A percentile compares a stretch with the other conserved stretches of the same genome.
phyloP scores from a whole-genome alignment of 1,284 basidiomycete genomes.

The Papiliotrema fonsecae region DNA sequence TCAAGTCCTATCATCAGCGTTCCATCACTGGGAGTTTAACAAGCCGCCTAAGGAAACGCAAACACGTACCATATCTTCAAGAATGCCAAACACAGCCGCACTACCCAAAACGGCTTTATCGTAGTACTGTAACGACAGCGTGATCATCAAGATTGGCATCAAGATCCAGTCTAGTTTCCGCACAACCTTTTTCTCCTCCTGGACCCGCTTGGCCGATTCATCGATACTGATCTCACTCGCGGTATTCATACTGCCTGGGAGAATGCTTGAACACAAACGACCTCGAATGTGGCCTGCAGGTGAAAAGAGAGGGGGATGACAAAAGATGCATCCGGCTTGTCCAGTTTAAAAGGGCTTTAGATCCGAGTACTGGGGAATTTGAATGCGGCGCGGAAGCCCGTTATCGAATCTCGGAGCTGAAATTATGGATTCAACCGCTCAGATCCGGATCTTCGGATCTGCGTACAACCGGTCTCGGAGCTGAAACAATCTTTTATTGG shows the following conservation, averaged over 20 bases:
- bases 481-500: not conserved
- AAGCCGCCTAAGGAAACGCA: not conserved
- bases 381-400: not conserved
- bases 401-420: too few species aligned
- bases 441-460: not conserved
- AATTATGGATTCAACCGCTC: not conserved
- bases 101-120: slow-evolving; percentile 45
- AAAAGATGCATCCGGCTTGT: too few species aligned
- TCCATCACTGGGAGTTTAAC: not conserved
- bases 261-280: too few species aligned
- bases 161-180: slow-evolving; percentile 30
- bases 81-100: slow-evolving; percentile 52
- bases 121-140: slow-evolving; percentile 47
- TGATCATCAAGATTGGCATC: slow-evolving; percentile 50
- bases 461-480: not conserved
- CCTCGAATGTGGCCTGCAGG: too few species aligned
- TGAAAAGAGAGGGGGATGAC: too few species aligned
- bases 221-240: not conserved
- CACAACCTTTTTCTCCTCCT: slow-evolving; percentile 20
- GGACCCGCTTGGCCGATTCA: not conserved
- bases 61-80: slow-evolving; percentile 43
- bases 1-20: slow-evolving; percentile 25
- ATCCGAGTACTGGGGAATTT: too few species aligned
- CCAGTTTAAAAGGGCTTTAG: too few species aligned
- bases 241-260: not conserved